Evolutionary conservation across 345 rosid species (phyloP).

Genomic region (Gossypium sturtianum): DNA sequence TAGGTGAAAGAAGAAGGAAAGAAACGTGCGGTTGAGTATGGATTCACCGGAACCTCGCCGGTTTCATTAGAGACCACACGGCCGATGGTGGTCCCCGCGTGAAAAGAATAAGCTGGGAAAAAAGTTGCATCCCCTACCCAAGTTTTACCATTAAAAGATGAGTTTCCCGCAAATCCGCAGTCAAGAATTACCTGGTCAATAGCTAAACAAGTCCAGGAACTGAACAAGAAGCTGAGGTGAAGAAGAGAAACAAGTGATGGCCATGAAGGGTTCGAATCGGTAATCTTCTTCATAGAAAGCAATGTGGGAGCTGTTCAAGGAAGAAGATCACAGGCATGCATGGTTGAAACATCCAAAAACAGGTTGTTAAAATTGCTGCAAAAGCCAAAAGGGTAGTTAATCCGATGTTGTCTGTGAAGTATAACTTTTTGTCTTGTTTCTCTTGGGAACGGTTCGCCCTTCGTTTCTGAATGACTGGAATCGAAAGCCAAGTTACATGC

Average conservation of each 20-base stretch:
- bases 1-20: constrained; percentile 22
- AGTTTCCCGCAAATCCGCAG: neutral
- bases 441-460: neutral
- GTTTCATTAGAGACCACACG: neutral
- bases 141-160: neutral
- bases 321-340: neutral
- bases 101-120: neutral
- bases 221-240: neutral
- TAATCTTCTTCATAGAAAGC: neutral
- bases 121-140: neutral
- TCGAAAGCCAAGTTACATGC: neutral
- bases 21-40: constrained; percentile 16
- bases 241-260: neutral
- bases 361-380: neutral
- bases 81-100: neutral
- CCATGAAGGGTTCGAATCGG: neutral
- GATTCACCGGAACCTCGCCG: neutral
- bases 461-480: neutral
- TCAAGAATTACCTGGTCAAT: neutral
- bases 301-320: neutral
- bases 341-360: neutral
- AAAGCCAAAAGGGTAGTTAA: neutral
- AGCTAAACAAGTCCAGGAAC: neutral
- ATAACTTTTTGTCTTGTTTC: neutral
- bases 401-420: neutral